Evolutionary conservation across 116 monocot species (phyloP).

Genomic region (Posidonia oceanica): DNA sequence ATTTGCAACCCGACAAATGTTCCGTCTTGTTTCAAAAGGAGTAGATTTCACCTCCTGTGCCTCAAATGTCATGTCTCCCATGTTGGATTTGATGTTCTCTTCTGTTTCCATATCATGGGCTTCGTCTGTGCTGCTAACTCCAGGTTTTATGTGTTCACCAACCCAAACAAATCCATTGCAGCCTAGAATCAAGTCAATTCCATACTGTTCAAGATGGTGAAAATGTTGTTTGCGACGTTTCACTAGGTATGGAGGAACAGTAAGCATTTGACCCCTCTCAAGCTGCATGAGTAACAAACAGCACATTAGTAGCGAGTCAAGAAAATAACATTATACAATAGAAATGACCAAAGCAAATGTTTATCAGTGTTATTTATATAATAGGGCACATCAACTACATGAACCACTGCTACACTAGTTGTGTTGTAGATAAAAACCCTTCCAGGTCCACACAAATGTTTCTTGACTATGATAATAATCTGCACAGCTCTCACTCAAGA

Average conservation of each 20-base stretch:
- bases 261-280: slow-evolving; percentile 79
- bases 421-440: too few relatives aligned
- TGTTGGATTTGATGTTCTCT: slow-evolving; percentile 9
- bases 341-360: background rate
- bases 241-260: slow-evolving; percentile 68
- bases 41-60: slow-evolving; percentile 24
- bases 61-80: background rate
- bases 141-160: slow-evolving; percentile 46
- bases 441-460: too few relatives aligned
- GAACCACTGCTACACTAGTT: too few relatives aligned
- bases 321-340: background rate
- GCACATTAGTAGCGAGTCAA: background rate
- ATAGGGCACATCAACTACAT: background rate
- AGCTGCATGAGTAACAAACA: slow-evolving; percentile 35
- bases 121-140: slow-evolving; percentile 21
- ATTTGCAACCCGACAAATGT: slow-evolving; percentile 85
- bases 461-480: too few relatives aligned
- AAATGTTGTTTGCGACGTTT: slow-evolving; percentile 95
- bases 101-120: slow-evolving; percentile 16
- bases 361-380: background rate
- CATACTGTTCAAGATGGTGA: slow-evolving; percentile 78
- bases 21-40: slow-evolving; percentile 43
- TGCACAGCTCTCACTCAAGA: too few relatives aligned
- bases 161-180: slow-evolving; percentile 95
- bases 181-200: slow-evolving; percentile 77